These are phyloP conservation scores for Lizanozyma gosingica DNA, from an alignment of 1,139 yeast species.

Conservation along the genomic window DNA sequence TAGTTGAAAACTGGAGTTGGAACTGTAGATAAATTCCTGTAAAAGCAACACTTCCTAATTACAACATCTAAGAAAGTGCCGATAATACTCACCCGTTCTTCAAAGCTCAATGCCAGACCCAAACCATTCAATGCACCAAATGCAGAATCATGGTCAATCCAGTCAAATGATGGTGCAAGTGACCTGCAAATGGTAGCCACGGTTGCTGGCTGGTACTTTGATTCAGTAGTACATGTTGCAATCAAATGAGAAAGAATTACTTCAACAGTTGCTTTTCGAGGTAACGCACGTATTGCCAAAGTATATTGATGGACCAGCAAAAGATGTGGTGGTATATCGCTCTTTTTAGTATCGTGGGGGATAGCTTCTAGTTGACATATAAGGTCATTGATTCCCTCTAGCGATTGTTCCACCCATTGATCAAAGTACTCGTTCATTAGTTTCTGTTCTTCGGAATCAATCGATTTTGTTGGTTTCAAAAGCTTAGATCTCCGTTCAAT, in stretches of 20 bases:
- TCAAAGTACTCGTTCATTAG: background rate
- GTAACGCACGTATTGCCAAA: background rate
- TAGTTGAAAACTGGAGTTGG: background rate
- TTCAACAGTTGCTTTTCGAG: background rate
- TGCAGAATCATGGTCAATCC: too few relatives aligned
- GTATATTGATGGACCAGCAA: background rate
- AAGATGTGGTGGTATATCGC: background rate
- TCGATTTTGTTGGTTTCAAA: background rate
- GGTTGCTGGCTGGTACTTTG: background rate
- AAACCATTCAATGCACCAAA: background rate
- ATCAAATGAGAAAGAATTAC: background rate
- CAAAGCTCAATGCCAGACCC: background rate
- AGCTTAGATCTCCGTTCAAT: background rate
- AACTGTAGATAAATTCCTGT: background rate
- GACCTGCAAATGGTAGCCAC: background rate
- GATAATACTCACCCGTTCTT: background rate
- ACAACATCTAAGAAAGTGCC: background rate
- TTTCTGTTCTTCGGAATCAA: background rate
- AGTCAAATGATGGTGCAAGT: background rate
- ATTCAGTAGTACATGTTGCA: background rate
- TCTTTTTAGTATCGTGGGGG: background rate
- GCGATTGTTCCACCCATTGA: background rate
- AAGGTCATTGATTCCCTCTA: background rate
- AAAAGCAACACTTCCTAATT: background rate
- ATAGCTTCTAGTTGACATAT: background rate